Evolutionary conservation across 2,329 filamentous ascomycete genomes (phyloP).

Genomic region (Myriosclerotinia scirpicola): DNA sequence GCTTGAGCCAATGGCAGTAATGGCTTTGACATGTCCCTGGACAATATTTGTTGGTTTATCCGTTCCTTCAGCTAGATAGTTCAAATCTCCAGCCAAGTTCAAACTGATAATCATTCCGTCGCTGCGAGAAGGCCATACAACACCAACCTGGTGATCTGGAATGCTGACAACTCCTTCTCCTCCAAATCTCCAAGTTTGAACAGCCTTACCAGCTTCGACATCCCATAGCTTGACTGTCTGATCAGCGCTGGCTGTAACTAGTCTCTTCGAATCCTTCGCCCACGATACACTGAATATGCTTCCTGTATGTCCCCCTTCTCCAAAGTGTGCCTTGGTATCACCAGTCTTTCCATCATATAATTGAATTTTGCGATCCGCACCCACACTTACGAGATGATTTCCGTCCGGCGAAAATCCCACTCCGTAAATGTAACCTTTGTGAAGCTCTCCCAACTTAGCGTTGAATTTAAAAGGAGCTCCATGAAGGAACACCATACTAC

Average conservation of each 20-base stretch:
- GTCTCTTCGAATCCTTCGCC: conserved; percentile 79
- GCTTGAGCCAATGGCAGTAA: conserved; percentile 71
- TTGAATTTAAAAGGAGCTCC: conserved; percentile 96
- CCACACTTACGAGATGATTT: conserved; percentile 76
- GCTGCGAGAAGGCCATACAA: conserved; percentile 80
- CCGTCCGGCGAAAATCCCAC: conserved; percentile 91
- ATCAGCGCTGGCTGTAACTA: conserved; percentile 91
- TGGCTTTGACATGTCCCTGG: conserved; percentile 86
- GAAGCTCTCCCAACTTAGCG: conserved; percentile 72
- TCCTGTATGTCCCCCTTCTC: conserved; percentile 82
- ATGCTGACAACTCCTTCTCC: conserved; percentile 66
- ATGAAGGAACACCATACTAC: conserved; percentile 86
- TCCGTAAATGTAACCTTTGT: conserved; percentile 86
- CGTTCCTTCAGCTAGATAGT: conserved; percentile 76
- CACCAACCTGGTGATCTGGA: conserved; percentile 86
- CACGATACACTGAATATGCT: conserved; percentile 92
- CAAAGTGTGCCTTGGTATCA: conserved; percentile 71
- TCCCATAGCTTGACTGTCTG: conserved; percentile 97
- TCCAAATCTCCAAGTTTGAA: conserved; percentile 84
- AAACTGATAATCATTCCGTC: conserved; percentile 90
- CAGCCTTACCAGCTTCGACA: conserved; percentile 70
- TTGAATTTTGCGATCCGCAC: conserved; percentile 89
- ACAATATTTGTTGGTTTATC: conserved; percentile 69
- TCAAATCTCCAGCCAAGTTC: conserved; percentile 84
- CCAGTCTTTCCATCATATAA: conserved; percentile 96